phyloP scores from a whole-genome alignment of 2,329 filamentous ascomycete genomes.

The Talaromyces funiculosus region DNA sequence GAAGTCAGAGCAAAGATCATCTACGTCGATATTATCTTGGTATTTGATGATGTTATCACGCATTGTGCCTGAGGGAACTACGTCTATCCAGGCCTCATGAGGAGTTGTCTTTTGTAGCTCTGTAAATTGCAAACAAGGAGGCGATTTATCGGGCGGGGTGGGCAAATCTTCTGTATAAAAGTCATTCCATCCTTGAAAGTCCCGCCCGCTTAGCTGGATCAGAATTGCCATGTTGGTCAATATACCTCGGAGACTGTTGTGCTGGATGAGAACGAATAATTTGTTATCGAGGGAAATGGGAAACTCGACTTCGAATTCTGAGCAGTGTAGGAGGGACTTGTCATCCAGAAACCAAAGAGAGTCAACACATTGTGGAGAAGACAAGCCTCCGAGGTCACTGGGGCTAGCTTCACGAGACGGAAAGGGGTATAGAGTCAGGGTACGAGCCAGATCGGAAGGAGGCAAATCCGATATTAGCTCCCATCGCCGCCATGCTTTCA shows the following conservation, averaged over 20 bases:
- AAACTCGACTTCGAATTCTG: slow-evolving; percentile 1
- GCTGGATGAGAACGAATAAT: slow-evolving; percentile 6
- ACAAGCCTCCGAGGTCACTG: background rate
- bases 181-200: slow-evolving; percentile 9
- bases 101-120: slow-evolving; percentile 2
- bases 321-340: slow-evolving; percentile 1
- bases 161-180: slow-evolving; percentile 10
- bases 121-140: slow-evolving; percentile 4
- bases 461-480: background rate
- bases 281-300: slow-evolving; percentile 6
- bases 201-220: slow-evolving; percentile 2
- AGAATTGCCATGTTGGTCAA: slow-evolving; percentile 10
- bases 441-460: background rate
- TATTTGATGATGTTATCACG: slow-evolving; percentile 13
- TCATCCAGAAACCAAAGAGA: background rate
- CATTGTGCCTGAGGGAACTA: slow-evolving; percentile 1
- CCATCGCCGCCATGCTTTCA: slow-evolving; percentile 7
- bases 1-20: slow-evolving; percentile 17
- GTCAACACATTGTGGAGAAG: background rate
- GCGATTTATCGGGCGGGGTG: background rate
- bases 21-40: slow-evolving; percentile 14
- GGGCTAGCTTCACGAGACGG: background rate
- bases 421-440: background rate
- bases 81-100: slow-evolving; percentile 12
- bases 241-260: slow-evolving; percentile 8